Evolutionary conservation across 257 asterid genomes (phyloP).

Genomic region (Penstemon newberryi): DNA sequence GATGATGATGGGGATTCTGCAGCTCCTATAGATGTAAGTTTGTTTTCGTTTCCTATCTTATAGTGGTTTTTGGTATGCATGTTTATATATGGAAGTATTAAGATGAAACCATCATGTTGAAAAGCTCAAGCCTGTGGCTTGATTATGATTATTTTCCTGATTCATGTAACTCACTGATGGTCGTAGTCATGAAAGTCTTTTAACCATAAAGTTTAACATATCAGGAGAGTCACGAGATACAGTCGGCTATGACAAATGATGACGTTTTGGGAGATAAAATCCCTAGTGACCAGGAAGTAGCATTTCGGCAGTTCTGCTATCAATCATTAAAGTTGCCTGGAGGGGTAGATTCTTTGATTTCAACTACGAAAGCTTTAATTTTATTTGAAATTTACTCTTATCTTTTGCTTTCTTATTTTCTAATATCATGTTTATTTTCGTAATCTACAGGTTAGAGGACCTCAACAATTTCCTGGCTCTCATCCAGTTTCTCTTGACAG

Average conservation of each 20-base stretch:
- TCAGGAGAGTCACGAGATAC: conserved; percentile 76
- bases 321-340: conserved; percentile 70
- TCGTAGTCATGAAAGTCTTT: conserved; percentile 1
- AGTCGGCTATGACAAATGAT: conserved; percentile 67
- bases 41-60: conserved; percentile 12
- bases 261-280: conserved; percentile 86
- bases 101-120: not conserved
- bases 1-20: conserved; percentile 82
- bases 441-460: conserved; percentile 60
- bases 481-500: conserved; percentile 99
- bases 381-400: not conserved
- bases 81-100: not conserved
- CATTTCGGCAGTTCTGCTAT: conserved; percentile 74
- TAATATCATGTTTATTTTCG: conserved; percentile 23
- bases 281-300: conserved; percentile 72
- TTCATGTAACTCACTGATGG: not conserved
- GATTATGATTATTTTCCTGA: not conserved
- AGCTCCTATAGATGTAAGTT: conserved; percentile 55
- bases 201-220: conserved; percentile 26
- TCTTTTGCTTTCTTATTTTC: conserved; percentile 18
- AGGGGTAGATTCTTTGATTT: conserved; percentile 49
- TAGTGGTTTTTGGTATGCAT: conserved; percentile 15
- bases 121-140: conserved; percentile 11
- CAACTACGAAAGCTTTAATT: not conserved
- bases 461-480: conserved; percentile 86